Conservation (phyloP, 768 basidiomycete species). For the Tremella mesenterica region DNA sequence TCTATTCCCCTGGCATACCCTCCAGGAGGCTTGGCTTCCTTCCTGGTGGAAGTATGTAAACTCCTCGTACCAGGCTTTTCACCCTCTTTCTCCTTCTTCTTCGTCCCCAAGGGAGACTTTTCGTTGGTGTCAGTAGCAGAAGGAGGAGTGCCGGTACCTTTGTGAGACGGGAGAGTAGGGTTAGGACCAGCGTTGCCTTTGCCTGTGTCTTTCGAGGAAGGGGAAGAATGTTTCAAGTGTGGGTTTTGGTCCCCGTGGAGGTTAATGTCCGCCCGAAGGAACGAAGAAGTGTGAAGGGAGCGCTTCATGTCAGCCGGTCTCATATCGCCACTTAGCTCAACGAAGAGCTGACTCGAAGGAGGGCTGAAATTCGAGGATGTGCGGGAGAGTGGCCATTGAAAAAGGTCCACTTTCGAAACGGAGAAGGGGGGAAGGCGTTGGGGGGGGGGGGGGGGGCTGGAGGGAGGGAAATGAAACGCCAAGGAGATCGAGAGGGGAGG, state of each 20-base stretch:
- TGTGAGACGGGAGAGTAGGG: constrained; percentile 36
- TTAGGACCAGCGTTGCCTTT: constrained; percentile 36
- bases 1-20: constrained; percentile 23
- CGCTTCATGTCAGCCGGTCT: not conserved
- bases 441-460: not conserved
- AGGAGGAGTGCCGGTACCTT: too few relatives aligned
- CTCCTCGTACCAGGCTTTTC: constrained; percentile 2
- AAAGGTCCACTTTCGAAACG: too few relatives aligned
- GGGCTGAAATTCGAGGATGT: too few relatives aligned
- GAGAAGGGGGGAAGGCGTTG: not conserved
- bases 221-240: constrained; percentile 35
- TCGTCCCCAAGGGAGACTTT: too few relatives aligned
- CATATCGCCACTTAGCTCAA: not conserved
- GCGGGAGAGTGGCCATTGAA: too few relatives aligned
- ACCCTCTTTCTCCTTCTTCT: constrained; percentile 10
- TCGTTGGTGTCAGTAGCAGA: too few relatives aligned
- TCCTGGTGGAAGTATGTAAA: constrained; percentile 12
- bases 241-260: constrained; percentile 39
- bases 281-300: constrained; percentile 10
- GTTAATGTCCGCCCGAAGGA: constrained; percentile 13
- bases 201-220: constrained; percentile 14
- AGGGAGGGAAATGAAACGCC: too few relatives aligned
- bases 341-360: too few relatives aligned
- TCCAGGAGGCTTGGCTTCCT: constrained; percentile 9
- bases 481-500: too few relatives aligned